Evolutionary conservation across 768 basidiomycete genomes (phyloP).

Genomic region (Leccinum arenicola): DNA sequence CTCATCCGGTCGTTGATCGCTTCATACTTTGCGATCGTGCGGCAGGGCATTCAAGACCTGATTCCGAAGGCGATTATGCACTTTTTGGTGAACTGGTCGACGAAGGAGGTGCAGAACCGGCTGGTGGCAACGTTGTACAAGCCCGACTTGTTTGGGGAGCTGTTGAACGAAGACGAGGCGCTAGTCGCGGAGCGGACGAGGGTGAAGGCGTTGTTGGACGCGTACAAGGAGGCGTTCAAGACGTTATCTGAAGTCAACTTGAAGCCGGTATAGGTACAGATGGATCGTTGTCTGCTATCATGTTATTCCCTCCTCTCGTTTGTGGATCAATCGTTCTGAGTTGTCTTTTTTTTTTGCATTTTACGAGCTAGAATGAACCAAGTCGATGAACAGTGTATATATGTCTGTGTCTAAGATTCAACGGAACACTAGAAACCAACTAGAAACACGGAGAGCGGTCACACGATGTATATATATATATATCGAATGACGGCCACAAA

Average conservation of each 20-base stretch:
- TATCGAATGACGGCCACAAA: slow-evolving; percentile 12
- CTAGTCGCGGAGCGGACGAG: slow-evolving; percentile 90
- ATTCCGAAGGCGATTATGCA: slow-evolving; percentile 99
- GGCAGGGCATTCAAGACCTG: slow-evolving; percentile 95
- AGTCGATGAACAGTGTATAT: neutral
- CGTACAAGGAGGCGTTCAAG: slow-evolving; percentile 93
- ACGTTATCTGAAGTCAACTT: slow-evolving; percentile 79
- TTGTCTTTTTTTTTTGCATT: neutral
- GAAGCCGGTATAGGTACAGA: slow-evolving; percentile 47
- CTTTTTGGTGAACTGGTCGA: slow-evolving; percentile 93
- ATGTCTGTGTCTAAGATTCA: slow-evolving; percentile 4
- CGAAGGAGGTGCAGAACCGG: slow-evolving; percentile 94
- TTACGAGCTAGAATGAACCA: neutral
- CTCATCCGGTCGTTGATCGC: slow-evolving; percentile 93
- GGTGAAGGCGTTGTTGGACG: slow-evolving; percentile 92
- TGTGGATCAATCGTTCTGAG: neutral
- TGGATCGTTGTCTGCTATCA: neutral
- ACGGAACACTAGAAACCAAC: slow-evolving; percentile 1
- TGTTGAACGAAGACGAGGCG: slow-evolving; percentile 94
- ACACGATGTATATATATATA: slow-evolving; percentile 11
- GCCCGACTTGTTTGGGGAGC: slow-evolving; percentile 85
- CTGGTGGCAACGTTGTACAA: slow-evolving; percentile 94
- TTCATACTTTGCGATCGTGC: slow-evolving; percentile 94
- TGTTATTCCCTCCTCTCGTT: neutral
- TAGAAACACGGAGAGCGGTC: neutral